A percentile compares a stretch with the other conserved stretches of the same genome.
Evolutionary conservation across 441 rosid genomes (phyloP).

Genomic region (Syzygium malaccense): DNA sequence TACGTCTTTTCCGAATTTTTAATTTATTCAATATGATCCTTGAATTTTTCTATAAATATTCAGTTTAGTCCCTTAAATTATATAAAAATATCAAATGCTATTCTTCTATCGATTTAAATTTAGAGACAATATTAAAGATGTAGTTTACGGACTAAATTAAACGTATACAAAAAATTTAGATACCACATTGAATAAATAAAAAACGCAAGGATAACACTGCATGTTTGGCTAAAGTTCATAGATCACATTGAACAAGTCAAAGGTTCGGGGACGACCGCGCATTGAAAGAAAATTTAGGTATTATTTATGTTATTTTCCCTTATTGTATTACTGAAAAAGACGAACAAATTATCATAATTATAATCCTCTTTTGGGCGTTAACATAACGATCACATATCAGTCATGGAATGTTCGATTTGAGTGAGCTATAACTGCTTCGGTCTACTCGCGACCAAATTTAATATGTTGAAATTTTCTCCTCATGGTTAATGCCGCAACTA

Average conservation of each 20-base stretch:
- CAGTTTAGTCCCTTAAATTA: rapidly evolving
- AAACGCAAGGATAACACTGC: too few species aligned
- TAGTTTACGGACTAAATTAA: rapidly evolving
- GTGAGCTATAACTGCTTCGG: not conserved
- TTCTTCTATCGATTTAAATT: not conserved
- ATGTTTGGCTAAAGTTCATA: too few species aligned
- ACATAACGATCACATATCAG: not conserved
- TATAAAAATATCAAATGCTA: not conserved
- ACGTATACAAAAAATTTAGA: not conserved
- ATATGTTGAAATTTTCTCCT: not conserved
- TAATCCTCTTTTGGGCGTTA: not conserved
- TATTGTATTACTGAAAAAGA: not conserved
- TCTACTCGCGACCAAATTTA: rapidly evolving
- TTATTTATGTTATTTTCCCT: rapidly evolving
- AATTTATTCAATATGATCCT: rapidly evolving
- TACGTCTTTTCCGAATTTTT: too few species aligned
- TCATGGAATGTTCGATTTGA: rapidly evolving
- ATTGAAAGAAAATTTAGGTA: not conserved
- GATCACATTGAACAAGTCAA: rapidly evolving
- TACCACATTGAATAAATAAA: too few species aligned
- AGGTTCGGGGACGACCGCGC: rapidly evolving
- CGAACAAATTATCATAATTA: not conserved
- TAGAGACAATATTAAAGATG: not conserved
- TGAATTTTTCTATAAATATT: not conserved
- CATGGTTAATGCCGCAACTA: not conserved